Evolutionary conservation across 331 rosid genomes (phyloP).

Genomic region (Malus hybrid): DNA sequence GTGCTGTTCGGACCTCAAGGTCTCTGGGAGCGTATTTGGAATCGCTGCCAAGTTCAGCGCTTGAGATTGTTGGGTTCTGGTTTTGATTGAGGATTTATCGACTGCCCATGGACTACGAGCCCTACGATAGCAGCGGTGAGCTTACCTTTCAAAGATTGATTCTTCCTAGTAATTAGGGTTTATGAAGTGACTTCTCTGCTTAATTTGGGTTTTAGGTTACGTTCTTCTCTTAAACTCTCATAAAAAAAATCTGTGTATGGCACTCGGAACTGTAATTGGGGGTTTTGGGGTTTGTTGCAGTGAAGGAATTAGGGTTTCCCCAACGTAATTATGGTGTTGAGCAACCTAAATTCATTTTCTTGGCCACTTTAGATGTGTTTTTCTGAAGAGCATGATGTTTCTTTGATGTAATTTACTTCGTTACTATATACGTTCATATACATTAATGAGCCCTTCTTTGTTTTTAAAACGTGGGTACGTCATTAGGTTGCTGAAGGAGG

Average conservation of each 20-base stretch:
- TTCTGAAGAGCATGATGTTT: neutral
- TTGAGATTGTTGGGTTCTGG: neutral
- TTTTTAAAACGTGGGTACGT: neutral
- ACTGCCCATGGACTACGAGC: slow-evolving; percentile 92
- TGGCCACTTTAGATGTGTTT: neutral
- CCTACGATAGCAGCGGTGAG: slow-evolving; percentile 92
- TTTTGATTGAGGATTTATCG: slow-evolving; percentile 12
- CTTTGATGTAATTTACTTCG: neutral
- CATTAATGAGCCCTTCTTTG: neutral
- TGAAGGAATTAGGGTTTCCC: neutral
- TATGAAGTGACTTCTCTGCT: slow-evolving; percentile 1
- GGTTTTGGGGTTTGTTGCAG: slow-evolving; percentile 7
- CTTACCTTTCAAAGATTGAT: slow-evolving; percentile 11
- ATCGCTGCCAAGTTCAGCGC: slow-evolving; percentile 8
- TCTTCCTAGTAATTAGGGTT: slow-evolving; percentile 18
- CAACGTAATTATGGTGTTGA: neutral
- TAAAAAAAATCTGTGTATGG: neutral
- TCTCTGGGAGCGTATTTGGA: neutral
- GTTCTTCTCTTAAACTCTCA: neutral
- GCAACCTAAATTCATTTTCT: neutral
- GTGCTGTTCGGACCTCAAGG: neutral
- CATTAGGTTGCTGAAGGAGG: neutral
- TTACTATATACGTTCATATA: neutral
- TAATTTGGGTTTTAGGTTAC: slow-evolving; percentile 8
- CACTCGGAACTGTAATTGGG: neutral